Evolutionary conservation across 768 basidiomycete species (phyloP).

Genomic region (Stropharia rugosoannulata): DNA sequence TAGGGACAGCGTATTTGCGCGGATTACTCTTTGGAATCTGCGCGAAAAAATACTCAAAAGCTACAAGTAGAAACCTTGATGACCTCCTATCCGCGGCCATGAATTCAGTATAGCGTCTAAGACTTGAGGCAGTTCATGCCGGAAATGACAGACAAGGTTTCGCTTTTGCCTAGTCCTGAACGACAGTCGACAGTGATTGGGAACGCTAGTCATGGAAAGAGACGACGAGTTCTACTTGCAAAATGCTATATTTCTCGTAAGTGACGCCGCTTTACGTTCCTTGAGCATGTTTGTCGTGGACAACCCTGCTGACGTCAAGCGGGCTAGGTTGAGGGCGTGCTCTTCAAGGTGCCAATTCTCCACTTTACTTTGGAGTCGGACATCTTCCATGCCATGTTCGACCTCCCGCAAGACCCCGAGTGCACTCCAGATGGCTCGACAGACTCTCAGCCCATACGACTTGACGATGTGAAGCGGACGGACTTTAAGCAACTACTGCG

Average conservation of each 20-base stretch:
- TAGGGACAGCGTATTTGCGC: no score
- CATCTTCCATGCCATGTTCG: conserved; percentile 33
- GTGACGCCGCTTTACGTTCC: neutral
- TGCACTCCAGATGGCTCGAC: conserved; percentile 22
- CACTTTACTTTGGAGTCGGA: conserved; percentile 32
- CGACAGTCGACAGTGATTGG: neutral
- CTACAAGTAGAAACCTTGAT: no score
- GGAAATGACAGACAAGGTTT: no score
- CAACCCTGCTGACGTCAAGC: neutral
- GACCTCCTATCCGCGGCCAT: no score
- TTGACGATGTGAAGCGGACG: conserved; percentile 21
- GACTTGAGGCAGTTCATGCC: no score
- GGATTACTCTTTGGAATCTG: no score
- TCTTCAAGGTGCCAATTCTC: conserved; percentile 38
- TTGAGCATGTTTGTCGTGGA: no score
- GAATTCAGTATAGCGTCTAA: no score
- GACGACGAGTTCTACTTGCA: conserved; percentile 18
- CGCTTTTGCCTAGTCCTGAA: neutral
- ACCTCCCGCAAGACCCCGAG: conserved; percentile 22
- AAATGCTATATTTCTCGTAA: conserved; percentile 8
- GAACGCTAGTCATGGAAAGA: neutral
- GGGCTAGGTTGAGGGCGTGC: conserved; percentile 33
- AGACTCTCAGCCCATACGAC: conserved; percentile 26
- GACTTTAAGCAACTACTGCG: conserved; percentile 6
- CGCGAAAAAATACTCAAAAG: no score